Percentiles rank a stretch among this genome's conserved stretches.
Conservation (phyloP, 345 rosid genomes). For the Boechera divaricarpa region DNA sequence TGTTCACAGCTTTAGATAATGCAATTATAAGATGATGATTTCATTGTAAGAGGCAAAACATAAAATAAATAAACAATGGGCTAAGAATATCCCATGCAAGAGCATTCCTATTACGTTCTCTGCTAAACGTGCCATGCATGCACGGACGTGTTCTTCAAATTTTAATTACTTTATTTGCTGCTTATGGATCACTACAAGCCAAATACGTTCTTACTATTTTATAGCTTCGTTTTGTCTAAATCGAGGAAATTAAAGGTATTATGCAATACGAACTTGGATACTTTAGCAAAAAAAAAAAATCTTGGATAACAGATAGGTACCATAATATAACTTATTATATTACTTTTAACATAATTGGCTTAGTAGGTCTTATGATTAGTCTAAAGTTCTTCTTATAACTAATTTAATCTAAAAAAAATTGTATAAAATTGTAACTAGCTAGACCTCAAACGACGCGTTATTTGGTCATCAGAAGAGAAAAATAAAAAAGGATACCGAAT, state of each 20-base stretch:
- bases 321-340: background rate
- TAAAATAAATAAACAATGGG: conserved; percentile 33
- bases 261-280: conserved; percentile 4
- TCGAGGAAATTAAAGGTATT: conserved; percentile 22
- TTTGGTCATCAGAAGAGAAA: no score
- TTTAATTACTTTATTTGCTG: conserved; percentile 12
- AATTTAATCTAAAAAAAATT: background rate
- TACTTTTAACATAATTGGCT: background rate
- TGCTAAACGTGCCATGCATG: conserved; percentile 61
- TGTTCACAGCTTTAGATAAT: conserved; percentile 46
- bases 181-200: conserved; percentile 31
- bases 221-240: conserved; percentile 25
- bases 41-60: conserved; percentile 55
- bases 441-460: background rate
- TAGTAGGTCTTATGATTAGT: conserved; percentile 21
- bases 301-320: conserved; percentile 2
- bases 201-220: conserved; percentile 23
- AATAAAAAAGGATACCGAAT: no score
- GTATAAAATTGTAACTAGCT: background rate
- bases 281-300: no score
- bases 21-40: conserved; percentile 86
- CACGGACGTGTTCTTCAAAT: conserved; percentile 38
- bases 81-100: conserved; percentile 60
- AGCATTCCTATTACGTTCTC: conserved; percentile 52
- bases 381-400: background rate